phyloP scores from a whole-genome alignment of 2,329 filamentous ascomycete genomes.

The Hypoxylon sp. region DNA sequence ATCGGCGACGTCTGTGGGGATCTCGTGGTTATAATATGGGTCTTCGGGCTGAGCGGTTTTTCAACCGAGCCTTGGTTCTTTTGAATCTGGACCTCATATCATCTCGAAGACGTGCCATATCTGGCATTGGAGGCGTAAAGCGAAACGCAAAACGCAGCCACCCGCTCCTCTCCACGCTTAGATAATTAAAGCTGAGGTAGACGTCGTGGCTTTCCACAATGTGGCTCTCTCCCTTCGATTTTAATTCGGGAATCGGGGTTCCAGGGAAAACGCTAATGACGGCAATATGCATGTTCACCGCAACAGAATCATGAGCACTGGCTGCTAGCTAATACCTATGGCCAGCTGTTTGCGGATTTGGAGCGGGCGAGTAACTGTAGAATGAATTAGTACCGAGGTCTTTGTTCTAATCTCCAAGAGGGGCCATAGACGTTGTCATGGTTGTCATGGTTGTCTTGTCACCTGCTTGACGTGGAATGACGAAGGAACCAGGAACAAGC shows the following conservation, averaged over 20 bases:
- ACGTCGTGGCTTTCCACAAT: neutral
- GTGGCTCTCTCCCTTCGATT: neutral
- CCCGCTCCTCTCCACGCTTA: neutral
- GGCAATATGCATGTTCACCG: neutral
- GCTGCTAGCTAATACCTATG: too few relatives aligned
- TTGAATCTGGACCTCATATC: constrained; percentile 11
- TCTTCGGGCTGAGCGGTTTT: constrained; percentile 12
- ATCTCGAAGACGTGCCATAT: neutral
- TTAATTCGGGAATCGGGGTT: constrained; percentile 1
- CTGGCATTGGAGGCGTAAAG: neutral
- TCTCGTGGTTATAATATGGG: constrained; percentile 30
- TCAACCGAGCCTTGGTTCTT: constrained; percentile 20
- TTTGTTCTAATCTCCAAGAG: constrained; percentile 1
- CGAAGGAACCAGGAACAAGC: neutral
- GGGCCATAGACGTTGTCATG: neutral
- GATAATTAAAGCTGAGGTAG: neutral
- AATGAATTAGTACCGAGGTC: neutral
- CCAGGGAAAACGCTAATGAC: neutral
- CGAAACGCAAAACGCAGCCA: constrained; percentile 4
- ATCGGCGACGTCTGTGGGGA: constrained; percentile 36
- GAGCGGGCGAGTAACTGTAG: neutral
- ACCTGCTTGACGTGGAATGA: neutral
- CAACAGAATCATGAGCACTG: neutral
- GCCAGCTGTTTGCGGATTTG: neutral
- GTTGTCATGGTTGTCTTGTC: neutral